These are phyloP conservation scores for Cyclocybe aegerita DNA, from an alignment of 768 basidiomycete genomes.

Conservation along the genomic window DNA sequence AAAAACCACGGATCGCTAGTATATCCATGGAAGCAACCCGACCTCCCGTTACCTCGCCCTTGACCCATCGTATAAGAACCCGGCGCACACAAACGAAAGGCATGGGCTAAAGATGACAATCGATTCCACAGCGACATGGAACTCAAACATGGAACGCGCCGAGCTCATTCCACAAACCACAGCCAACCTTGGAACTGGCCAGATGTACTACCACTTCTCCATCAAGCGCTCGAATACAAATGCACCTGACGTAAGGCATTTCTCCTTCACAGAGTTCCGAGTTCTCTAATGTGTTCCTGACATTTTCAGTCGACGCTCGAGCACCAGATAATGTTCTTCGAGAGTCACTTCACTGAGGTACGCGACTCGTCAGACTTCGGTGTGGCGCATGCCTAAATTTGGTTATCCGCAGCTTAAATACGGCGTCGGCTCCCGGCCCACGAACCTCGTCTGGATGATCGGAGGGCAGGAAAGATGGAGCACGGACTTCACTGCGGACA, in stretches of 20 bases:
- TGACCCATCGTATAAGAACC: slow-evolving; percentile 55
- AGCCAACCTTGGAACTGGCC: slow-evolving; percentile 54
- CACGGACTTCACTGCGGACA: slow-evolving; percentile 47
- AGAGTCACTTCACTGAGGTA: slow-evolving; percentile 64
- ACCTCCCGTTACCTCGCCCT: slow-evolving; percentile 56
- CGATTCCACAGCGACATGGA: slow-evolving; percentile 54
- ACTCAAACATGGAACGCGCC: slow-evolving; percentile 48
- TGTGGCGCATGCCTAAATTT: background rate
- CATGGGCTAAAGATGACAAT: slow-evolving; percentile 56
- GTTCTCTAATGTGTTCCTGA: background rate
- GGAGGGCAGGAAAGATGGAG: slow-evolving; percentile 45
- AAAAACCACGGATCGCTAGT: slow-evolving; percentile 20
- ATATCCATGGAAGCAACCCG: slow-evolving; percentile 54
- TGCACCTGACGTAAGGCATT: slow-evolving; percentile 44
- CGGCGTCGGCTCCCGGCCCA: slow-evolving; percentile 48
- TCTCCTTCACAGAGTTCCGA: background rate
- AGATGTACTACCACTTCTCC: slow-evolving; percentile 65
- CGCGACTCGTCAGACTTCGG: background rate
- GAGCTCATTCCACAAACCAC: slow-evolving; percentile 47
- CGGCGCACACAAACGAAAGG: slow-evolving; percentile 48
- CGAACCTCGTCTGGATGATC: slow-evolving; percentile 55
- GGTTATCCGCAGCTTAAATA: slow-evolving; percentile 45
- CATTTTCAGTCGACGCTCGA: slow-evolving; percentile 45
- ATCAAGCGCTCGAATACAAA: slow-evolving; percentile 48
- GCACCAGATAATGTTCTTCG: slow-evolving; percentile 64